Evolutionary conservation across 2,329 filamentous ascomycete species (phyloP), one percentile per base, ranked within the genome.

Genomic region (Pyrenochaeta sp.): DNA sequence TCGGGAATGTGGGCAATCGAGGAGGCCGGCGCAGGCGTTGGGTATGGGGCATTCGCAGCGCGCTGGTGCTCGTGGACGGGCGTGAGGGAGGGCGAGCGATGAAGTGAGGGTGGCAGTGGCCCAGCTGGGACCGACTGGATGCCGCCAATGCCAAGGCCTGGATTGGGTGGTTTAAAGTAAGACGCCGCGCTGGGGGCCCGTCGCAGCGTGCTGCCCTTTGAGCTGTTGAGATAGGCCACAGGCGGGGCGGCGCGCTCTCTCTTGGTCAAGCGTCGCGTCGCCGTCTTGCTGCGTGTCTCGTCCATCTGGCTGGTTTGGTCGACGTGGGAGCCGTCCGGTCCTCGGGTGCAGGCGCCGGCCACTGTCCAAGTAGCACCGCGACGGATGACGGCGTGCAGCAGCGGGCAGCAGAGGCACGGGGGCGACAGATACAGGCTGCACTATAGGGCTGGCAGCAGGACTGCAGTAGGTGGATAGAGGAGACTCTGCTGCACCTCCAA

Each of bases 121-220:
- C n/a, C n/a, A n/a, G n/a, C n/a, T n/a, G n/a, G n/a, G n/a, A n/a
- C n/a, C n/a, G n/a, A n/a, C n/a, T n/a, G n/a, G n/a, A n/a, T n/a
- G n/a, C n/a, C 37, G 45, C 48, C 55, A 54, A 54, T 48, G 26
- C 46, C 39, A 11, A 34, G 35, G 28, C 49, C 47, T 35, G 40
- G 13, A 37, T 28, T 23, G 42, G 43, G 31, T 44, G 44, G n/a
- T n/a, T n/a, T 38, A 24, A 54, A 61, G 52, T 60, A 60, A 5
- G 51, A 53, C n/a, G 56, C 50, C 10, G 48, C 51, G 13, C 48
- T 51, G 2, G 55, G 51, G 14, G 57, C 50, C n/a, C 59, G 49
- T 44, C 55, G 54, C 8, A 59, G 41, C 10, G 46, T 62, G 24
- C 43, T 49, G 24, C 50, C 47, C 43, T 36, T 32, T 20, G 27